phyloP scores from a whole-genome alignment of 345 rosid genomes.

The Punica granatum region DNA sequence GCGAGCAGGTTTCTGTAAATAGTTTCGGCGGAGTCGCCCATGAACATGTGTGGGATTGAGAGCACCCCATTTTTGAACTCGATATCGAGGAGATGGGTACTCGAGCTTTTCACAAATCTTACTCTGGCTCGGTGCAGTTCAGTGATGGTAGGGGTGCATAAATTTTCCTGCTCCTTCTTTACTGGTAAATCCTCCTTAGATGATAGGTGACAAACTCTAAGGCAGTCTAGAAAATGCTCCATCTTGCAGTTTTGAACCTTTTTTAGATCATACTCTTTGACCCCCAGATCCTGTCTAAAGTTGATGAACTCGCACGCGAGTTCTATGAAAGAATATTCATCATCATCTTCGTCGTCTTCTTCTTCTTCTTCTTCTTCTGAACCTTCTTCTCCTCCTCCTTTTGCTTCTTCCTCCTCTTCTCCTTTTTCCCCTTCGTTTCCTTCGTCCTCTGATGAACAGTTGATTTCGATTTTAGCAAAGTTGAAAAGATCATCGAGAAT shows the following conservation, averaged over 20 bases:
- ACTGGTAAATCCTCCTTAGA: not conserved
- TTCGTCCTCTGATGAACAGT: not conserved
- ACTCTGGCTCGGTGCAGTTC: not conserved
- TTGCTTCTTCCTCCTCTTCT: not conserved
- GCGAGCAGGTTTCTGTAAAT: conserved; percentile 11
- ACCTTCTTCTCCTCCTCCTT: too few relatives aligned
- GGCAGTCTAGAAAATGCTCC: not conserved
- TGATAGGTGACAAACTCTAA: not conserved
- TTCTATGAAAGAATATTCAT: not conserved
- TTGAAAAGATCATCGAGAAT: conserved; percentile 15
- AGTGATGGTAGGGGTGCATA: not conserved
- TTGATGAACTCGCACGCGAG: not conserved
- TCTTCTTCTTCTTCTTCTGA: too few relatives aligned
- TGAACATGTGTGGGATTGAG: not conserved
- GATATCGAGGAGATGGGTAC: conserved; percentile 4
- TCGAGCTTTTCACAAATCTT: not conserved
- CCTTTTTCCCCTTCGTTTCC: too few relatives aligned
- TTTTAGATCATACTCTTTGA: not conserved
- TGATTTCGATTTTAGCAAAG: not conserved
- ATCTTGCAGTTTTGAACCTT: not conserved
- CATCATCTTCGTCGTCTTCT: not conserved
- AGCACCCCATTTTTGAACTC: conserved; percentile 12
- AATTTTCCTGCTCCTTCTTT: not conserved
- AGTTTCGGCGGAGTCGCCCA: not conserved
- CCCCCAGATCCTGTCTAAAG: not conserved